Conservation (phyloP, 2,329 filamentous ascomycete species). For the Fonsecaea erecta region DNA sequence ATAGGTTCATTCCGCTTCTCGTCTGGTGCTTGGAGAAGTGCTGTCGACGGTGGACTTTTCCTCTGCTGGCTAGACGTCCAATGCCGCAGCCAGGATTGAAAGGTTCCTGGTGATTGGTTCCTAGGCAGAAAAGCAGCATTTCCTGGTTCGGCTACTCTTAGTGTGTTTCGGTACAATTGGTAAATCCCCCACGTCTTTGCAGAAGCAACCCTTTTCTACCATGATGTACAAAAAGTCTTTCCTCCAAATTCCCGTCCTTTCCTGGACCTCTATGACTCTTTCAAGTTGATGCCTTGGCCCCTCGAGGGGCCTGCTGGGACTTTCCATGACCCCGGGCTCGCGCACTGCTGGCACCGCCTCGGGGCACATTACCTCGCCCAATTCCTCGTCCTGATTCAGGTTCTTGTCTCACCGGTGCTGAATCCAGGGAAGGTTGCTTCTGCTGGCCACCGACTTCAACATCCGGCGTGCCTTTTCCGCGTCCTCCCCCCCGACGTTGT, state of each 20-base stretch:
- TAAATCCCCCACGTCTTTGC: not conserved
- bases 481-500: slow-evolving; percentile 34
- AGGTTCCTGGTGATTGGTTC: not conserved
- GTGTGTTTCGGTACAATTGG: not conserved
- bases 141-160: not conserved
- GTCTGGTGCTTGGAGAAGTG: not conserved
- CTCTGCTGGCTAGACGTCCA: not conserved
- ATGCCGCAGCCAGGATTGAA: not conserved
- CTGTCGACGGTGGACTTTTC: not conserved
- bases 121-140: not conserved
- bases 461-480: slow-evolving; percentile 27
- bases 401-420: not conserved
- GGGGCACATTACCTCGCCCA: slow-evolving; percentile 3
- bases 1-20: not conserved
- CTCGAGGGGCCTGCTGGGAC: slow-evolving; percentile 22
- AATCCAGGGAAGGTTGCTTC: slow-evolving; percentile 2
- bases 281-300: slow-evolving; percentile 26
- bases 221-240: slow-evolving; percentile 17
- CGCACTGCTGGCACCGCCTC: slow-evolving; percentile 18
- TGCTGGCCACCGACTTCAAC: slow-evolving; percentile 6
- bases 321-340: slow-evolving; percentile 27
- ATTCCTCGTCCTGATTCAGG: slow-evolving; percentile 17
- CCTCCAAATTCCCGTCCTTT: not conserved
- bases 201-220: slow-evolving; percentile 2
- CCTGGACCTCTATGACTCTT: not conserved